Evolutionary conservation across 345 rosid genomes (phyloP).

Genomic region (Linum usitatissimum): DNA sequence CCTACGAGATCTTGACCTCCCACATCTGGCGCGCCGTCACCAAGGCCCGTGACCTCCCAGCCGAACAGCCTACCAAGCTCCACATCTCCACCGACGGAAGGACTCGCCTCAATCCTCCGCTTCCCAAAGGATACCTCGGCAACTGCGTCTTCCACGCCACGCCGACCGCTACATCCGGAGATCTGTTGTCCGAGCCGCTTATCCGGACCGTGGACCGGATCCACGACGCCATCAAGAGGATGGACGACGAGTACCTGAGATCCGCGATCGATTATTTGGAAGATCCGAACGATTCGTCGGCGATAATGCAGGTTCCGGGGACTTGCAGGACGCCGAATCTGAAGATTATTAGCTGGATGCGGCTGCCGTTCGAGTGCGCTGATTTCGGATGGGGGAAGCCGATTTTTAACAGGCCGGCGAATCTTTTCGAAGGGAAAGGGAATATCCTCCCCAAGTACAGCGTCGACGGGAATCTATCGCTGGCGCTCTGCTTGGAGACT

Average conservation of each 20-base stretch:
- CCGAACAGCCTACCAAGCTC: slow-evolving; percentile 17
- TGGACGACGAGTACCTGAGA: background rate
- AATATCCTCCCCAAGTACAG: background rate
- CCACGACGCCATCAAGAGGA: slow-evolving; percentile 9
- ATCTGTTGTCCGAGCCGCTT: slow-evolving; percentile 22
- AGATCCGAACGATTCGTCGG: background rate
- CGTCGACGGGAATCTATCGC: background rate
- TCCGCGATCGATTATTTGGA: slow-evolving; percentile 4
- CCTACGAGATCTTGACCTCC: slow-evolving; percentile 12
- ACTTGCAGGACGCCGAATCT: slow-evolving; percentile 10
- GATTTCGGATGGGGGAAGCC: background rate
- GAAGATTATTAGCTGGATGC: slow-evolving; percentile 14
- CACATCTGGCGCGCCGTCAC: slow-evolving; percentile 27
- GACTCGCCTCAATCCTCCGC: slow-evolving; percentile 27
- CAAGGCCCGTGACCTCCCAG: slow-evolving; percentile 15
- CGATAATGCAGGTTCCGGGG: background rate
- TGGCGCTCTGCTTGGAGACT: background rate
- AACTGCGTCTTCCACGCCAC: slow-evolving; percentile 29
- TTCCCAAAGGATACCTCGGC: slow-evolving; percentile 35
- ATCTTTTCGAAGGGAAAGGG: background rate
- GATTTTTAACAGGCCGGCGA: background rate
- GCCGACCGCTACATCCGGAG: slow-evolving; percentile 7
- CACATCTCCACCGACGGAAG: slow-evolving; percentile 25
- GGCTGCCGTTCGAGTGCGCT: slow-evolving; percentile 4
- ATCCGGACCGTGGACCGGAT: slow-evolving; percentile 20